phyloP scores from a whole-genome alignment of 202 grass and related monocot species.

The Dendrocalamus latiflorus region DNA sequence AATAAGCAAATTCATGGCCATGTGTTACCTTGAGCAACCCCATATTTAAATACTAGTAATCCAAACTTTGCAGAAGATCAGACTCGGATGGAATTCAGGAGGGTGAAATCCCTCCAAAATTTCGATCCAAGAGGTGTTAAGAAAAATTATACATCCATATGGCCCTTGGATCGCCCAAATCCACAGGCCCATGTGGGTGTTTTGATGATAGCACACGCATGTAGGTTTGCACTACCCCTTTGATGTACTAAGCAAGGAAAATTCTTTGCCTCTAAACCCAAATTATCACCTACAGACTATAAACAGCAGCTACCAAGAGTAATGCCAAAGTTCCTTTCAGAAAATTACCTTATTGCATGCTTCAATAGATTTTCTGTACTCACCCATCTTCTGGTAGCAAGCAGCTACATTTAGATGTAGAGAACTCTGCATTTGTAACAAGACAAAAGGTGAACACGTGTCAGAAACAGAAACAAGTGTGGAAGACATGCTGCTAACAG shows the following conservation, averaged over 20 bases:
- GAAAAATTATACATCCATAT: neutral
- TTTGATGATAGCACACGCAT: neutral
- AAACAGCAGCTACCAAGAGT: neutral
- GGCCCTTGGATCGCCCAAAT: neutral
- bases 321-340: neutral
- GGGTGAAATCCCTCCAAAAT: neutral
- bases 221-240: neutral
- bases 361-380: constrained; percentile 88
- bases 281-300: constrained; percentile 4
- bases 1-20: neutral
- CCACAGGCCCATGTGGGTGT: neutral
- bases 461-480: neutral
- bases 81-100: neutral
- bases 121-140: neutral
- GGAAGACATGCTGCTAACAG: neutral
- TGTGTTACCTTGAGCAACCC: neutral
- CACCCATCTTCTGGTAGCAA: constrained; percentile 89
- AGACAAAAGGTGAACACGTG: constrained; percentile 30
- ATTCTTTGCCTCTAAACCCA: constrained; percentile 12
- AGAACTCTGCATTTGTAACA: constrained; percentile 54
- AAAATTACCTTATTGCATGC: constrained; percentile 84
- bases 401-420: constrained; percentile 92
- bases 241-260: neutral
- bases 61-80: neutral
- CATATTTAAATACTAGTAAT: neutral